These are phyloP conservation scores for Cicer arietinum DNA, from an alignment of 306 rosid species.

Conservation along the genomic window DNA sequence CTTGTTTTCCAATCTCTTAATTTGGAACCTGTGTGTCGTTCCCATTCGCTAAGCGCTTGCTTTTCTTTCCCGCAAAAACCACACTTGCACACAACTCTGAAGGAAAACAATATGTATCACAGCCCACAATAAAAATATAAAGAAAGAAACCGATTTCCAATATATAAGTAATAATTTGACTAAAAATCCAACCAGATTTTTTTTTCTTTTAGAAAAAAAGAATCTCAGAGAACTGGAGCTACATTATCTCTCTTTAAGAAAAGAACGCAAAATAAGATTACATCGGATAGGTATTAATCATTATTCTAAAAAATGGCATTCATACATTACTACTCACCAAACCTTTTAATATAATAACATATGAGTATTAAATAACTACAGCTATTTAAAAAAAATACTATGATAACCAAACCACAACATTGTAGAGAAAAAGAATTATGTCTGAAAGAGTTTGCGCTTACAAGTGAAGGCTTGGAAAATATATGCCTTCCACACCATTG, in stretches of 20 bases:
- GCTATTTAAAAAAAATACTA: no score
- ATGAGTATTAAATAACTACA: no score
- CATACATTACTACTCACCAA: no score
- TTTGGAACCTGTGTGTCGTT: conserved; percentile 92
- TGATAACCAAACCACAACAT: no score
- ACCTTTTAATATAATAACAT: no score
- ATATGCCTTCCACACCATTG: conserved; percentile 91
- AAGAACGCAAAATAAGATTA: no score
- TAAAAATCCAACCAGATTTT: no score
- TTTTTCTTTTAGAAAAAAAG: no score
- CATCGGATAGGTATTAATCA: no score
- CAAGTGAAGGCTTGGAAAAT: conserved; percentile 98
- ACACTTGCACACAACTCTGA: conserved; percentile 97
- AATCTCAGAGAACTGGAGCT: no score
- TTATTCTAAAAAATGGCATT: no score
- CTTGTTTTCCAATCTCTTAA: conserved; percentile 93
- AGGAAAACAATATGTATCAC: conserved; percentile 43
- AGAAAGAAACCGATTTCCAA: conserved; percentile 5
- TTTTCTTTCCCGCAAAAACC: conserved; percentile 89
- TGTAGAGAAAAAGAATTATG: background rate
- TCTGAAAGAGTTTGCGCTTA: conserved; percentile 57
- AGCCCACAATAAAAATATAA: conserved; percentile 13
- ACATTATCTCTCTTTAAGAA: no score
- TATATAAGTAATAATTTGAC: conserved; percentile 9
- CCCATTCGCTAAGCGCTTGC: conserved; percentile 99